These are phyloP conservation scores for Conoideocrella luteorostrata DNA, from an alignment of 2,329 filamentous ascomycete genomes.

Conservation along the genomic window DNA sequence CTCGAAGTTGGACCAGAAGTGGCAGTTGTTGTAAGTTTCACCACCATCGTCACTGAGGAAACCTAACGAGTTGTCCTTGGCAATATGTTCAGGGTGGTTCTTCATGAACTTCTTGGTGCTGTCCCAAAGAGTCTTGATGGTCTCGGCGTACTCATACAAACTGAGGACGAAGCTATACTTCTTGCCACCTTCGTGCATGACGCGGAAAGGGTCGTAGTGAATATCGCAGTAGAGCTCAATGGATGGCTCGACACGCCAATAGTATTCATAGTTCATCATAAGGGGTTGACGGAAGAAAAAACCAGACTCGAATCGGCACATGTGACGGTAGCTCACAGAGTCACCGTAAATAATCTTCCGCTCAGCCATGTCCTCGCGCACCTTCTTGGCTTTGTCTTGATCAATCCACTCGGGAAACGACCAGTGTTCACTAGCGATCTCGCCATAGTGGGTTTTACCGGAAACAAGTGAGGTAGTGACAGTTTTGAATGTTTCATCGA, in stretches of 20 bases:
- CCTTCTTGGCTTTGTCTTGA: slow-evolving; percentile 83
- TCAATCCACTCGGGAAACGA: slow-evolving; percentile 96
- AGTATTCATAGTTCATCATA: slow-evolving; percentile 97
- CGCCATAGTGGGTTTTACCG: slow-evolving; percentile 83
- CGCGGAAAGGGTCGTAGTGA: slow-evolving; percentile 91
- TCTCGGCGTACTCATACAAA: slow-evolving; percentile 93
- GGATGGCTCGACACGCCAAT: slow-evolving; percentile 98
- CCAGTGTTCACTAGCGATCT: slow-evolving; percentile 90
- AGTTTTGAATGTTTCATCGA: slow-evolving; percentile 89
- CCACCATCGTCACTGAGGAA: slow-evolving; percentile 91
- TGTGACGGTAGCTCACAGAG: slow-evolving; percentile 94
- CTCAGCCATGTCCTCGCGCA: slow-evolving; percentile 88
- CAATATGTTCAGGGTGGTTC: slow-evolving; percentile 82
- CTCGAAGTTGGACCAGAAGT: slow-evolving; percentile 99
- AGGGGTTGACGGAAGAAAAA: slow-evolving; percentile 97
- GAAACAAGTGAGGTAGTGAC: slow-evolving; percentile 86
- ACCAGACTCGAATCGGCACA: slow-evolving; percentile 98
- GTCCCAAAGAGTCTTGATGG: slow-evolving; percentile 93
- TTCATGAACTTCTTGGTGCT: slow-evolving; percentile 92
- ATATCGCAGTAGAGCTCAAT: slow-evolving; percentile 96
- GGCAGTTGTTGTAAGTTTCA: slow-evolving; percentile 91
- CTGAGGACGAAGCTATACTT: slow-evolving; percentile 97
- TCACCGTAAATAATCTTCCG: slow-evolving; percentile 98
- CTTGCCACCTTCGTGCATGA: slow-evolving; percentile 92
- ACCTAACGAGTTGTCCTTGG: slow-evolving; percentile 74